phyloP scores from a whole-genome alignment of 2,329 filamentous ascomycete species.

The Neofusicoccum ribis region DNA sequence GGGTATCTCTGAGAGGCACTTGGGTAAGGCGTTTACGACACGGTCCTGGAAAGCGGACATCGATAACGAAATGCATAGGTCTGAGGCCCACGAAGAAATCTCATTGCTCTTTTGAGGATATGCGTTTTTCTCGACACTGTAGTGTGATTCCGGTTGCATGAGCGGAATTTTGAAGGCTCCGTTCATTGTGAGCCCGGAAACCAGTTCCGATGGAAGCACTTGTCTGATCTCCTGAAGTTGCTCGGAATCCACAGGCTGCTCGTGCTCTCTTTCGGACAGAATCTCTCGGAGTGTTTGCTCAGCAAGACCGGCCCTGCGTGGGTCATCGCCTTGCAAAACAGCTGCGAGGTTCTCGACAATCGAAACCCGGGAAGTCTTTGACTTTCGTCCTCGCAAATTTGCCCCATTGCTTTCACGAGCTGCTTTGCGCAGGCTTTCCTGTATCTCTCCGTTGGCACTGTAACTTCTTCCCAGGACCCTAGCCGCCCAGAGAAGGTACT shows the following conservation, averaged over 20 bases:
- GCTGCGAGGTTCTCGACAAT: conserved; percentile 41
- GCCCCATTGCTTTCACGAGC: not conserved
- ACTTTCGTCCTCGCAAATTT: not conserved
- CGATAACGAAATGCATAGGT: conserved; percentile 60
- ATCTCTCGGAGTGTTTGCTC: conserved; percentile 41
- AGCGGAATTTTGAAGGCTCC: conserved; percentile 24
- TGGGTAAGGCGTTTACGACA: conserved; percentile 67
- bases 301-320: conserved; percentile 45
- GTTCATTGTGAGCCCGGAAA: conserved; percentile 30
- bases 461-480: conserved; percentile 79
- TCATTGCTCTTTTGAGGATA: conserved; percentile 24
- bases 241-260: conserved; percentile 20
- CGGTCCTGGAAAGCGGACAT: conserved; percentile 58
- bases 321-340: conserved; percentile 40
- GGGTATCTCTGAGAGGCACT: conserved; percentile 65
- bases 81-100: conserved; percentile 58
- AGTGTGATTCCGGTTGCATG: not conserved
- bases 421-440: not conserved
- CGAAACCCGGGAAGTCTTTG: conserved; percentile 4
- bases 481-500: conserved; percentile 83
- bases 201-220: conserved; percentile 33
- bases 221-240: conserved; percentile 31
- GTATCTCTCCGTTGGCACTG: conserved; percentile 22
- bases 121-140: conserved; percentile 26
- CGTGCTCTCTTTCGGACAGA: conserved; percentile 29